Evolutionary conservation across 768 basidiomycete species (phyloP).

Genomic region (Chiua virens): DNA sequence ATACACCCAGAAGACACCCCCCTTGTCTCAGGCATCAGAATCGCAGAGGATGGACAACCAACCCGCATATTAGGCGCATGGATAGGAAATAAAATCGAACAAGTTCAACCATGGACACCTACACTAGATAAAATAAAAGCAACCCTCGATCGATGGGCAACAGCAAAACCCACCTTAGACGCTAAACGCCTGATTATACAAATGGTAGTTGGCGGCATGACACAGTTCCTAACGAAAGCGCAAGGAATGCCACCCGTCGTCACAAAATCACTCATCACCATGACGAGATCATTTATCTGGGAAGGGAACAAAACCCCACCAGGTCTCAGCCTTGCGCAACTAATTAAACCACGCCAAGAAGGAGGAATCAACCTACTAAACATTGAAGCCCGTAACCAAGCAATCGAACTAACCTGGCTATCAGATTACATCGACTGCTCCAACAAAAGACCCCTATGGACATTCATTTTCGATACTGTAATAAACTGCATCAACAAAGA

Average conservation of each 20-base stretch:
- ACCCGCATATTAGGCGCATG: too few relatives aligned
- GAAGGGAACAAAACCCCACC: background rate
- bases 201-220: too few relatives aligned
- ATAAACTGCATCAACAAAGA: too few relatives aligned
- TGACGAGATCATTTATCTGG: background rate
- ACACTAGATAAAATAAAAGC: too few relatives aligned
- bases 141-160: too few relatives aligned
- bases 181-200: too few relatives aligned
- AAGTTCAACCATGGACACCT: too few relatives aligned
- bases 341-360: rapidly evolving
- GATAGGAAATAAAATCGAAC: too few relatives aligned
- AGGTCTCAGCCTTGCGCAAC: background rate
- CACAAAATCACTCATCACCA: too few relatives aligned
- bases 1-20: background rate
- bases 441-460: background rate
- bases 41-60: background rate
- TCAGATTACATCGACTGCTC: background rate
- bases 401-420: background rate
- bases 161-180: too few relatives aligned
- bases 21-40: background rate
- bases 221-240: too few relatives aligned
- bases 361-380: background rate
- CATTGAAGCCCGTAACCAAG: background rate
- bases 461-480: too few relatives aligned
- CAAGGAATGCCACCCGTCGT: background rate